Evolutionary conservation across 192 early-diverging fungal species (phyloP).

Genomic region (Backusella sp.): DNA sequence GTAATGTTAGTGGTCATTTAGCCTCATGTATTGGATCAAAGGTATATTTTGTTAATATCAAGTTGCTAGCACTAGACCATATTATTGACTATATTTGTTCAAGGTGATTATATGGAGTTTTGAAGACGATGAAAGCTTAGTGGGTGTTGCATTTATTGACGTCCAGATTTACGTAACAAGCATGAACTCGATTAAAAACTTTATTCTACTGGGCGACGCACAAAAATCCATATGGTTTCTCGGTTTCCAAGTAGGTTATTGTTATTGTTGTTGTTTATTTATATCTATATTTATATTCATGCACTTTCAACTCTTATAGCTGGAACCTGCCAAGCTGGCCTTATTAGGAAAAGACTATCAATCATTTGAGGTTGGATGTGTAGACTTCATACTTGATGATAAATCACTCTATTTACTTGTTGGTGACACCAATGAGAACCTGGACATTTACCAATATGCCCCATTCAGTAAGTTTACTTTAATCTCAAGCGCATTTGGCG

Average conservation of each 20-base stretch:
- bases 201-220: slow-evolving; percentile 85
- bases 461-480: slow-evolving; percentile 69
- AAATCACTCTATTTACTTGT: slow-evolving; percentile 71
- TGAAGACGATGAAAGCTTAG: slow-evolving; percentile 75
- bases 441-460: slow-evolving; percentile 82
- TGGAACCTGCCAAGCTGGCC: slow-evolving; percentile 87
- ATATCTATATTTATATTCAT: neutral
- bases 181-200: slow-evolving; percentile 81
- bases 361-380: slow-evolving; percentile 67
- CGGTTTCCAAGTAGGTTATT: slow-evolving; percentile 77
- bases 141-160: slow-evolving; percentile 93
- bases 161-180: slow-evolving; percentile 87
- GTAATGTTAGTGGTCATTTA: slow-evolving; percentile 83
- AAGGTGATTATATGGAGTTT: slow-evolving; percentile 84
- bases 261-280: neutral
- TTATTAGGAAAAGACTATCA: slow-evolving; percentile 89
- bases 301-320: slow-evolving; percentile 26
- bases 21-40: slow-evolving; percentile 86
- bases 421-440: slow-evolving; percentile 78
- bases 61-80: neutral
- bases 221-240: slow-evolving; percentile 87
- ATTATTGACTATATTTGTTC: neutral
- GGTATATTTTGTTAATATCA: slow-evolving; percentile 38
- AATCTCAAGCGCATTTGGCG: neutral
- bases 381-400: slow-evolving; percentile 81